Percentiles rank a stretch among this genome's conserved stretches.
Evolutionary conservation across 176 grass and related monocot species (phyloP).

Genomic region (Musa schizocarpa): DNA sequence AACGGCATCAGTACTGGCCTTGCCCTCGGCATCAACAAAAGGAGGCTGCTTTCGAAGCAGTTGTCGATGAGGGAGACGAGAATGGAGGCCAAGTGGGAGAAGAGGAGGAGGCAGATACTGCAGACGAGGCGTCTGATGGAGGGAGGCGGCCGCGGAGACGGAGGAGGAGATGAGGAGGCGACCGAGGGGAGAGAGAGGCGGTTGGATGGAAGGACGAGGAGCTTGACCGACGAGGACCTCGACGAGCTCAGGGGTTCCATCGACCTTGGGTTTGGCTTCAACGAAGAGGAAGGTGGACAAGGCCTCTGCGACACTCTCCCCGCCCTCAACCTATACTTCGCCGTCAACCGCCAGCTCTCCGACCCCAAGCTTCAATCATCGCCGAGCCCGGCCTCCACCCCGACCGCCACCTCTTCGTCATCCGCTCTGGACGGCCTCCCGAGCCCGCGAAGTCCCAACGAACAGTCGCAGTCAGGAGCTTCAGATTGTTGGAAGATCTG

Average conservation of each 20-base stretch:
- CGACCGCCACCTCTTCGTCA: slow-evolving; percentile 5
- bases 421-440: background rate
- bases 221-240: slow-evolving; percentile 9
- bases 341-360: slow-evolving; percentile 19
- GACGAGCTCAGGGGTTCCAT: slow-evolving; percentile 14
- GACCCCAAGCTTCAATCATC: background rate
- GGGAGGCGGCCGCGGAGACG: background rate
- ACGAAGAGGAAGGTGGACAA: slow-evolving; percentile 4
- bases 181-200: background rate
- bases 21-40: background rate
- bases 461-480: background rate
- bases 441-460: background rate
- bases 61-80: slow-evolving; percentile 9
- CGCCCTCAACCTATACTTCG: slow-evolving; percentile 18
- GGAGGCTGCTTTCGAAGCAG: slow-evolving; percentile 6
- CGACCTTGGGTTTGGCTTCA: slow-evolving; percentile 14
- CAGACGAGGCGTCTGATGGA: background rate
- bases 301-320: slow-evolving; percentile 13
- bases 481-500: slow-evolving; percentile 6
- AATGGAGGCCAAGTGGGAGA: slow-evolving; percentile 13
- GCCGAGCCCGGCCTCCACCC: slow-evolving; percentile 1
- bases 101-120: background rate
- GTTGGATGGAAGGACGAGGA: slow-evolving; percentile 2
- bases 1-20: background rate
- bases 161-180: background rate